A percentile compares a stretch with the other conserved stretches of the same genome.
Conservation (phyloP, 2,329 filamentous ascomycete genomes). For the Biscogniauxia marginata region DNA sequence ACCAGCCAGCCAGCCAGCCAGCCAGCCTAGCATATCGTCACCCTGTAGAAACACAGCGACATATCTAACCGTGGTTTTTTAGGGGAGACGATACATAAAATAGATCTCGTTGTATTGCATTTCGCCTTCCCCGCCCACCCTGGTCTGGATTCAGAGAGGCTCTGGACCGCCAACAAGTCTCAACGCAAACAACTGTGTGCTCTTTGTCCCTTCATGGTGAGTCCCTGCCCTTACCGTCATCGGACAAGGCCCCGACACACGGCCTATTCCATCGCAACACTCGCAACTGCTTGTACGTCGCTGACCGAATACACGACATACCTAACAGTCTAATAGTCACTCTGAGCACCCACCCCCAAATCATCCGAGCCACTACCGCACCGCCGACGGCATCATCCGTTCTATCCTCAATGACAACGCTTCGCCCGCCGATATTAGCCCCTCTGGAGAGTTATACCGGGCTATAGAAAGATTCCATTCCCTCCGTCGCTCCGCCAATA, state of each 20-base stretch:
- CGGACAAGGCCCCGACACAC: too few relatives aligned
- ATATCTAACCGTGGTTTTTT: not conserved
- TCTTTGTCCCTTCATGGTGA: conserved; percentile 35
- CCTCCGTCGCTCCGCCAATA: conserved; percentile 23
- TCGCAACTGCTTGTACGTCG: not conserved
- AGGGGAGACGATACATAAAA: not conserved
- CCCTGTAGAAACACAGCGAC: conserved; percentile 1
- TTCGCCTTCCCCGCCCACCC: not conserved
- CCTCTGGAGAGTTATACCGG: conserved; percentile 43
- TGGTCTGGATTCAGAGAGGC: not conserved
- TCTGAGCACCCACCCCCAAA: conserved; percentile 26
- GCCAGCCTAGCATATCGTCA: conserved; percentile 12
- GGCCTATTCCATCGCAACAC: not conserved
- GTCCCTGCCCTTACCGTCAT: too few relatives aligned
- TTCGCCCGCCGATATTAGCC: conserved; percentile 37
- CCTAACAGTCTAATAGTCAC: conserved; percentile 32
- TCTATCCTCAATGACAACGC: conserved; percentile 40
- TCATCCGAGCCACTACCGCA: conserved; percentile 24
- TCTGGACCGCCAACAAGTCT: not conserved
- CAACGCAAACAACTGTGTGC: conserved; percentile 1
- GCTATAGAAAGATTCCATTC: conserved; percentile 42
- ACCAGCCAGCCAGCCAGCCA: conserved; percentile 4
- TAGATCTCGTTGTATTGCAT: conserved; percentile 3
- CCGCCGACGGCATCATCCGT: conserved; percentile 35
- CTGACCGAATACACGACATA: not conserved